Evolutionary conservation across 352 stramenopile species (phyloP), one percentile per base, ranked within the genome.

Genomic region (Globisporangium rhizosaccharum): DNA sequence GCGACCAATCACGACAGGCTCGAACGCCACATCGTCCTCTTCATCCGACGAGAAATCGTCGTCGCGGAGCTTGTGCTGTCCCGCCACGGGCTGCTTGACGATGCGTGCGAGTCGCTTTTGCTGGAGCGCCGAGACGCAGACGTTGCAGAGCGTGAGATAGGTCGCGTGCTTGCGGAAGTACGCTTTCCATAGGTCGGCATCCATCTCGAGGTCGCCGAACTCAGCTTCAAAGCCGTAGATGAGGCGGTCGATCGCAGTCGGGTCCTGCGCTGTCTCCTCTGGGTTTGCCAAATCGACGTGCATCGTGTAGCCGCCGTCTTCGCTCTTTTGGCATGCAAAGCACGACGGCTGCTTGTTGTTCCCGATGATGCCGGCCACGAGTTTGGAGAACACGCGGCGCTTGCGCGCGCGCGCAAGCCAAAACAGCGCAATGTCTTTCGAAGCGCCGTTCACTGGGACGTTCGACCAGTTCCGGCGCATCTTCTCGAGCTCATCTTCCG

Each of bases 41-140:
- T 97, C 90, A 55, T 98, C 94, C 28, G 85, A 97, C 18, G 85
- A 97, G 37, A 98, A 96, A 59, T 98, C 94, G 57, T 97, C 92
- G 36, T 87, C 76, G 15, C 94, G 77, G 4, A 95, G 85, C 46
- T 67, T 65, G 12, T 60, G 59, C 2, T 42, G 57, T 1, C 36
- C 45, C 11, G 50, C 15, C 1, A 56, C 49, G 3, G 65, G 57
- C 23, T 69, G 63, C 65, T 83, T 73, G 41, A 74, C 65, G 20
- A 70, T 61, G 15, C 70, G 64, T 2, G 55, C 74, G 53, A 70
- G 77, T 47, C 70, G 83, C 30, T 81, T 74, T 57, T 88, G 72
- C 62, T 85, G 67, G 3, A 83, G 67, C 23, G 72, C 71, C 18
- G 76, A 80, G 30, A 92, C 63, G 62, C 96, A 99, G 49, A 96